phyloP scores from a whole-genome alignment of 1,139 yeast species.

The Geotrichum candidum region DNA sequence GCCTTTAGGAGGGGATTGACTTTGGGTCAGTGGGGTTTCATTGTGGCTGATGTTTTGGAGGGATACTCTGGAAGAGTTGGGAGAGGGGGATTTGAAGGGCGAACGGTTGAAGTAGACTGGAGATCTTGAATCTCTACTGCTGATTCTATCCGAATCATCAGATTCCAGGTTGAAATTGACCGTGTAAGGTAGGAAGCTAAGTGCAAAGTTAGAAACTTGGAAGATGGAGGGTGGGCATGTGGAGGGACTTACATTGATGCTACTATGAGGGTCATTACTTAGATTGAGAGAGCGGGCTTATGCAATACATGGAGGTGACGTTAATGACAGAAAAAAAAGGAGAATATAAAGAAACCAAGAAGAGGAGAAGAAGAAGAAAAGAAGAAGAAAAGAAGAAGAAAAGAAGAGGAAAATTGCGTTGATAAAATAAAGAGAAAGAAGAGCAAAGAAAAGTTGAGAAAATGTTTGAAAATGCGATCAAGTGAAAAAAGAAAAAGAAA shows the following conservation, averaged over 20 bases:
- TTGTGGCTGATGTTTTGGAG: background rate
- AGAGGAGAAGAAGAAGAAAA: background rate
- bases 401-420: background rate
- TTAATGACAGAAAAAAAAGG: background rate
- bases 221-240: background rate
- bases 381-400: no score
- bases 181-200: slow-evolving; percentile 63
- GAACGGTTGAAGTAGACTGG: background rate
- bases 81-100: background rate
- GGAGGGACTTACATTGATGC: slow-evolving; percentile 38
- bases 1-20: background rate
- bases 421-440: background rate
- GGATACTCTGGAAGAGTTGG: background rate
- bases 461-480: background rate
- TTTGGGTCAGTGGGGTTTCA: background rate
- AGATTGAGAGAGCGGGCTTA: background rate
- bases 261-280: slow-evolving; percentile 16
- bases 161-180: slow-evolving; percentile 36
- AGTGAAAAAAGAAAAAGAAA: no score
- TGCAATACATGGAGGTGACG: background rate
- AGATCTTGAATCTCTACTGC: slow-evolving; percentile 2
- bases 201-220: background rate
- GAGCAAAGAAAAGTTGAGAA: background rate
- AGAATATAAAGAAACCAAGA: background rate
- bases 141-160: background rate